Evolutionary conservation across 1,139 yeast species (phyloP).

Genomic region (Suzukiozyma palmioleophila): DNA sequence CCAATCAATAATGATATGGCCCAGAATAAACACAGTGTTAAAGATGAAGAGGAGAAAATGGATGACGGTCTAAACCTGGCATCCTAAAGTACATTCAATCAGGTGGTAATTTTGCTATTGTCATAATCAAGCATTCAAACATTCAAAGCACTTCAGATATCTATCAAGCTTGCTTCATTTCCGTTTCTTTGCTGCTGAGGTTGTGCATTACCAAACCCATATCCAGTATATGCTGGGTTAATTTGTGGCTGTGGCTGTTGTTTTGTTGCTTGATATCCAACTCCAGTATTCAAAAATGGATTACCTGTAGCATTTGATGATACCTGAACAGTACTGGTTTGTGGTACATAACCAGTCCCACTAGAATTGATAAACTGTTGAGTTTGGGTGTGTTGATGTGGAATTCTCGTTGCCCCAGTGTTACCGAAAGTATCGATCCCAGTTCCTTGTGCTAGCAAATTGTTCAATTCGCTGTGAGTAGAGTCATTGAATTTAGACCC

Average conservation of each 20-base stretch:
- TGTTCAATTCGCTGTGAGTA: constrained; percentile 66
- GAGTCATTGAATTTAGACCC: constrained; percentile 46
- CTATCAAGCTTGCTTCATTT: constrained; percentile 45
- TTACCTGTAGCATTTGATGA: constrained; percentile 51
- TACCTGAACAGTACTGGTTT: constrained; percentile 30
- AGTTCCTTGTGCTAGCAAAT: constrained; percentile 77
- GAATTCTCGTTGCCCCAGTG: constrained; percentile 82
- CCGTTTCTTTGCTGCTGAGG: constrained; percentile 30
- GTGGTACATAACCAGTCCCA: constrained; percentile 75
- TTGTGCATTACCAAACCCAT: constrained; percentile 80
- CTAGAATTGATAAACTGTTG: constrained; percentile 78
- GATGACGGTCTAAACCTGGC: too few relatives aligned
- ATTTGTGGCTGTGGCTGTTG: constrained; percentile 19
- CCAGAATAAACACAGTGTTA: too few relatives aligned
- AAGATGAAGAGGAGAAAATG: too few relatives aligned
- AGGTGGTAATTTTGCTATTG: too few relatives aligned
- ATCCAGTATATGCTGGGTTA: constrained; percentile 68
- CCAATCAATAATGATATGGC: too few relatives aligned
- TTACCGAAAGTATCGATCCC: constrained; percentile 96
- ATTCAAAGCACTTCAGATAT: constrained; percentile 27
- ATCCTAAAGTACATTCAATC: too few relatives aligned
- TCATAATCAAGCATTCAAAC: too few relatives aligned
- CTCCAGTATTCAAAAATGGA: constrained; percentile 75
- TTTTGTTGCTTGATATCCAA: constrained; percentile 64
- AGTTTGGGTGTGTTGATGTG: constrained; percentile 88